Evolutionary conservation across 192 early-diverging fungal species (phyloP).

Genomic region (Umbelopsis sp.): DNA sequence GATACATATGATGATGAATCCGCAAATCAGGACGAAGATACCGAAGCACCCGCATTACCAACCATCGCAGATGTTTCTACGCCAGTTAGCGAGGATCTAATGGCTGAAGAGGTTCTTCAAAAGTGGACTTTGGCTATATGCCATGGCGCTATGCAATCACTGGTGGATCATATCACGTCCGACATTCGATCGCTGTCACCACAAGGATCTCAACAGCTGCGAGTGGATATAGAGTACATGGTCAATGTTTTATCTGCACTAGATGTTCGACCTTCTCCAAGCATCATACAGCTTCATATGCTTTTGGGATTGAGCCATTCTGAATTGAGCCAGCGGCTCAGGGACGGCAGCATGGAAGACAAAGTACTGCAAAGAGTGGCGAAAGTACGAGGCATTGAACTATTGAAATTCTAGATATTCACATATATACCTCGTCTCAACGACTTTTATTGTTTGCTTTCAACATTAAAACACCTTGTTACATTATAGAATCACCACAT

Average conservation of each 20-base stretch:
- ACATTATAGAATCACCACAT: constrained; percentile 2
- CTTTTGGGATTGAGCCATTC: background rate
- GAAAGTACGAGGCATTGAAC: constrained; percentile 10
- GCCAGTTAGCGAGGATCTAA: background rate
- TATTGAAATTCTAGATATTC: constrained; percentile 3
- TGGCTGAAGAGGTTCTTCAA: constrained; percentile 54
- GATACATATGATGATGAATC: constrained; percentile 6
- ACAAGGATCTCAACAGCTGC: constrained; percentile 59
- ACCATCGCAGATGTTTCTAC: background rate
- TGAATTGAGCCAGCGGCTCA: constrained; percentile 1
- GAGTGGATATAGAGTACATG: constrained; percentile 67
- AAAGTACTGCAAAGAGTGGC: constrained; percentile 11
- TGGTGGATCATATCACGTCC: constrained; percentile 38
- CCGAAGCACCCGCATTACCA: background rate
- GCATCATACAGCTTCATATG: constrained; percentile 20
- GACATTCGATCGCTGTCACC: constrained; percentile 44
- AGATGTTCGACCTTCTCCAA: constrained; percentile 29
- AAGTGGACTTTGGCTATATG: constrained; percentile 72
- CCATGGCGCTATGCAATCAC: constrained; percentile 58
- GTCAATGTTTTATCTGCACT: constrained; percentile 47
- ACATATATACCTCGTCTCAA: constrained; percentile 1
- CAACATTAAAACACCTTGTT: too few relatives aligned
- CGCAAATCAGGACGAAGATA: constrained; percentile 24
- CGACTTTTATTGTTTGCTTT: background rate
- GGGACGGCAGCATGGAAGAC: background rate